Percentiles rank a stretch among this genome's conserved stretches.
Conservation (phyloP, 106 monocot species). For the Dendrobium officinale region DNA sequence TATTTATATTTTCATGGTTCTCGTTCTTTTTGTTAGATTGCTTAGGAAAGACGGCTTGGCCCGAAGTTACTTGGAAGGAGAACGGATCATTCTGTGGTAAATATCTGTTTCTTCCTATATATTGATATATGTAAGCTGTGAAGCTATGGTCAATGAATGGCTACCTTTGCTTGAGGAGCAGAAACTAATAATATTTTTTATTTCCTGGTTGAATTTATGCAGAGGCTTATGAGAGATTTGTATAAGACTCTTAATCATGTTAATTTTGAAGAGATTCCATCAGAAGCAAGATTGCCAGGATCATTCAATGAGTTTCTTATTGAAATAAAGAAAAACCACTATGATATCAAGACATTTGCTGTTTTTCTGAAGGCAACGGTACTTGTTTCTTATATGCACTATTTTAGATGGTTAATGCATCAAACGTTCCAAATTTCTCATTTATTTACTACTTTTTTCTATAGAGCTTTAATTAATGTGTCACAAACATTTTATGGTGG, state of each 20-base stretch:
- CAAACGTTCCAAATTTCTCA: neutral
- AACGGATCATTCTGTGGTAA: conserved; percentile 55
- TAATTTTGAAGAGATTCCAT: conserved; percentile 40
- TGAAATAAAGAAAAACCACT: conserved; percentile 63
- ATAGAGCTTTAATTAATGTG: too few species aligned
- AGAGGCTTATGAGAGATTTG: conserved; percentile 72
- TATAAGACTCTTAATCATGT: conserved; percentile 60
- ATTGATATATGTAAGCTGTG: neutral
- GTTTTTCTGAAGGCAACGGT: conserved; percentile 74
- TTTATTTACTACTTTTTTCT: too few species aligned
- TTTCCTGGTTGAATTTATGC: conserved; percentile 10
- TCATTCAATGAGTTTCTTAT: conserved; percentile 67
- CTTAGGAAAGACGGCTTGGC: conserved; percentile 73
- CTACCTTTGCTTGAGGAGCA: neutral
- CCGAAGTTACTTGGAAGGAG: conserved; percentile 61
- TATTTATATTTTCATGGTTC: neutral
- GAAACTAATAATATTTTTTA: neutral
- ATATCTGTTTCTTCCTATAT: neutral
- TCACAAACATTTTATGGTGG: too few species aligned
- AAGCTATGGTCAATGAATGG: neutral
- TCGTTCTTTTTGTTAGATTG: conserved; percentile 54
- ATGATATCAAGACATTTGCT: conserved; percentile 81
- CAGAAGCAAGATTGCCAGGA: conserved; percentile 39
- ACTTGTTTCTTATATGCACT: neutral
- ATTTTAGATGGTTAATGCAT: neutral